phyloP scores from a whole-genome alignment of 768 basidiomycete genomes.

The Amyloporia xantha region DNA sequence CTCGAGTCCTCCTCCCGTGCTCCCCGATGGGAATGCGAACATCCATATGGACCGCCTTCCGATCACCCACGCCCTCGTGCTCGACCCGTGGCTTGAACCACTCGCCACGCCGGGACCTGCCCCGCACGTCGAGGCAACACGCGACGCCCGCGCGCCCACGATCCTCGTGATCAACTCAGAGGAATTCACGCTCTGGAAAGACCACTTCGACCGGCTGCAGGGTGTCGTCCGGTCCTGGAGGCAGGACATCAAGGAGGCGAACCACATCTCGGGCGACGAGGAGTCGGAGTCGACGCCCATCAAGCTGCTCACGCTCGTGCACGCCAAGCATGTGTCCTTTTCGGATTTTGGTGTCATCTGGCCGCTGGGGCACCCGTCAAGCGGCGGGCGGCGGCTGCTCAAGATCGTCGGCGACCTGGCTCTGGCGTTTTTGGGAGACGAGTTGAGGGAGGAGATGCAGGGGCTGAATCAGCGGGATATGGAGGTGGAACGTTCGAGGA shows the following conservation, averaged over 20 bases:
- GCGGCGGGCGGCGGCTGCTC: slow-evolving; percentile 12
- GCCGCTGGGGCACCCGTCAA: slow-evolving; percentile 8
- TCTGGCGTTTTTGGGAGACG: slow-evolving; percentile 17
- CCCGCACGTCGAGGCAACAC: slow-evolving; percentile 13
- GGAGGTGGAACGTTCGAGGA: neutral
- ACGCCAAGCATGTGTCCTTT: slow-evolving; percentile 21
- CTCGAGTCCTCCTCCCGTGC: slow-evolving; percentile 37
- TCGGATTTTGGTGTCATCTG: slow-evolving; percentile 21
- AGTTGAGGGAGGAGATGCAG: slow-evolving; percentile 9
- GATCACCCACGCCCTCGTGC: slow-evolving; percentile 49
- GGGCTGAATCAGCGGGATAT: neutral
- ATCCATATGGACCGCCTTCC: slow-evolving; percentile 37
- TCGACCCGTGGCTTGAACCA: slow-evolving; percentile 86
- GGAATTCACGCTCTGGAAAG: slow-evolving; percentile 71
- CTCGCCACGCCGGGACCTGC: slow-evolving; percentile 49
- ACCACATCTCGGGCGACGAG: neutral
- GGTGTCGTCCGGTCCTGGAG: slow-evolving; percentile 51
- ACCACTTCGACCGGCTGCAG: slow-evolving; percentile 57
- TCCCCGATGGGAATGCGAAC: slow-evolving; percentile 5
- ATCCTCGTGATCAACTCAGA: slow-evolving; percentile 72
- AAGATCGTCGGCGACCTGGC: slow-evolving; percentile 14
- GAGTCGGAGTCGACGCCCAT: neutral
- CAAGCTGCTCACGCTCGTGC: slow-evolving; percentile 7
- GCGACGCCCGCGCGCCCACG: slow-evolving; percentile 10
- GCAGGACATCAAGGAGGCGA: neutral